A percentile compares a stretch with the other conserved stretches of the same genome.
Evolutionary conservation across 148 eudicot species (phyloP).

Genomic region (Vaccinium corymbosum): DNA sequence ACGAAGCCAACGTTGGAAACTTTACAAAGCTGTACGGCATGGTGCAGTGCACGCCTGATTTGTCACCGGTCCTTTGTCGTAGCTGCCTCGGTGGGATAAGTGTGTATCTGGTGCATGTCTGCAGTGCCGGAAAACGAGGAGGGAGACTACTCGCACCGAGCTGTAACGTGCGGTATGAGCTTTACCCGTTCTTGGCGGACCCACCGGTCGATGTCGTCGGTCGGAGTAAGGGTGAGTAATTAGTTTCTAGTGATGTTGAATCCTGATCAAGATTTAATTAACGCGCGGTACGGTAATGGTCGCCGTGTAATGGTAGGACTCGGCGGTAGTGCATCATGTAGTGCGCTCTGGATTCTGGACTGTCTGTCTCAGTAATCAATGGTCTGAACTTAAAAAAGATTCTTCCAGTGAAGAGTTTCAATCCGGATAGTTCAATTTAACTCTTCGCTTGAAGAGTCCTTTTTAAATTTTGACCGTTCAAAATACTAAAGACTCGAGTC

Average conservation of each 20-base stretch:
- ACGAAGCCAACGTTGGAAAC: neutral
- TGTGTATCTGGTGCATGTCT: neutral
- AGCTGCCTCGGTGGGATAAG: slow-evolving; percentile 14
- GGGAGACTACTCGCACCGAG: slow-evolving; percentile 17
- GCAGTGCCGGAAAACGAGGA: slow-evolving; percentile 7
- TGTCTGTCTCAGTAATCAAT: too few relatives aligned
- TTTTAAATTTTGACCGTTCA: too few relatives aligned
- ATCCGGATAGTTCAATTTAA: too few relatives aligned
- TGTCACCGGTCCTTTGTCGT: slow-evolving; percentile 12
- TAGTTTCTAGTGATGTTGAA: neutral
- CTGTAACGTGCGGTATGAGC: slow-evolving; percentile 28
- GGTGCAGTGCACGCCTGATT: slow-evolving; percentile 28
- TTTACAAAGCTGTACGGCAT: neutral
- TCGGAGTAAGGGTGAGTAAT: neutral
- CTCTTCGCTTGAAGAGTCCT: too few relatives aligned
- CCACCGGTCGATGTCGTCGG: neutral
- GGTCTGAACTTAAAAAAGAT: too few relatives aligned
- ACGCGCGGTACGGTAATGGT: too few relatives aligned
- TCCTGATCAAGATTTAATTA: too few relatives aligned
- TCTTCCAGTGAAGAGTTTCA: too few relatives aligned
- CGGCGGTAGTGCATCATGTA: too few relatives aligned
- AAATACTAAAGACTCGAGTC: too few relatives aligned
- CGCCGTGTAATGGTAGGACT: too few relatives aligned
- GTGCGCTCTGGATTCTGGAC: too few relatives aligned
- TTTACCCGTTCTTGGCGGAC: slow-evolving; percentile 5